Evolutionary conservation across 2,329 filamentous ascomycete species (phyloP), one percentile per base, ranked within the genome.

Genomic region (Immersiporthe knoxdaviesiana): DNA sequence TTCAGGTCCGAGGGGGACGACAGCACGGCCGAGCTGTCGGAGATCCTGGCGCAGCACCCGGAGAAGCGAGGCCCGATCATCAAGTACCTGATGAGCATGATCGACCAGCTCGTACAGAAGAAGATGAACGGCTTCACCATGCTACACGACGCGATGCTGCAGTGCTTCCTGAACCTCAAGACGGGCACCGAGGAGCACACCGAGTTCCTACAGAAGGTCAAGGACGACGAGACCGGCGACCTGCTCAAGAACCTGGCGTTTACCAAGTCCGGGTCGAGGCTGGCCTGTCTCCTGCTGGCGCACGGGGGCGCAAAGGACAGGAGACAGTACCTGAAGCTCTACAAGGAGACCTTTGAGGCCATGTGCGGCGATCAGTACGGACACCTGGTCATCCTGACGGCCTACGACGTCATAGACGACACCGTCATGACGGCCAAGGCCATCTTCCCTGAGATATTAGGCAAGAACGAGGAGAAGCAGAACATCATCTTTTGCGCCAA

Each of bases 61-160:
- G 93, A 94, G 82, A 98, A 98, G 85, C 88, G 93, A 71, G 88
- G 87, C 18, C 89, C 93, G 0, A 94, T 97, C 73, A 92, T 98
- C 90, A 91, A 91, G 77, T 92, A 92, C 77, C 84, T 98, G 67
- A 87, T 91, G 73, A 91, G 93, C 74, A 88, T 97, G 81, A 96
- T 97, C 84, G 97, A 97, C 80, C 89, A 91, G 72, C 87, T 99
- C 56, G 87, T 98, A 62, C 94, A 99, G 81, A 99, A 99, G 87
- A 96, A 96, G 82, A 90, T 96, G 82, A 97, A 93, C 0, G 95
- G 93, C 12, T 98, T 99, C 81, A 98, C 95, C 2, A 97, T 99
- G 87, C 88, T 99, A 27, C 97, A 99, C 80, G 96, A 98, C 76
- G 96, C 96, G 63, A 97, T 99, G 94, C 84, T 97, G 70, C 95